Base-by-base conservation (phyloP, 495 filamentous ascomycete genomes). In the Penicillium arizonense region DNA sequence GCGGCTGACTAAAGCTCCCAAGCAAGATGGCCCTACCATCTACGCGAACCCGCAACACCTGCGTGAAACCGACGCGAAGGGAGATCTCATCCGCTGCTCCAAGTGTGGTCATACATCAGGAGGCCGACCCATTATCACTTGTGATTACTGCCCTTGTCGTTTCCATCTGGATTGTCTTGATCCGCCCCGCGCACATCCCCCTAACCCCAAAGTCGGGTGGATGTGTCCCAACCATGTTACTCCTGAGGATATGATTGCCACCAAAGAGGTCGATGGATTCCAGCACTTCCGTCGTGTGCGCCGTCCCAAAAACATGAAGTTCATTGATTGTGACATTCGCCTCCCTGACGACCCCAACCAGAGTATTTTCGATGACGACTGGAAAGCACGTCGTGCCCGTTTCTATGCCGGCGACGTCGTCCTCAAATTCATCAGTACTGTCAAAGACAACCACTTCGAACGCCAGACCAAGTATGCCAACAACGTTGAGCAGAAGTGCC, bases 91-190 rank as follows among this genome's bases (percentile, higher is more conserved):
- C 44, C 71, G 91, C 34, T 97, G 92, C 63, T 80, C 82, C 61
- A 61, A 65, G 18, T 97, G 92, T 68, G 75, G 84, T 40, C 77
- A 76, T 54, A 78, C 82, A 18, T 76, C 82, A 26, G 59, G 77
- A 12, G 77, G 78, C 46, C 71, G 81, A 13, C 75, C 83, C 52
- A 90, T 93, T 38, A 83, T 95, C 51, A 80, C 85, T 5, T 96
- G 91, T 71, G 89, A 89, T 59, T 86, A 84, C 56, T 98, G 94
- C 65, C 79, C 80, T 3, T 75, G 87, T 20, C 79, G 80, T 32
- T 98, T 91, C 84, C 94, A 98, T 71, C 73, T 97, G 13, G 93
- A 97, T 71, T 98, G 94, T 69, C 72, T 94, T 13, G 83, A 91
- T 64, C 89, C 90, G 3, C 95, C 95, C 24, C 64, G 92, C 63